Percentiles rank a stretch among this genome's conserved stretches.
Evolutionary conservation across 2,329 filamentous ascomycete genomes (phyloP).

Genomic region (Exophiala spinifera): DNA sequence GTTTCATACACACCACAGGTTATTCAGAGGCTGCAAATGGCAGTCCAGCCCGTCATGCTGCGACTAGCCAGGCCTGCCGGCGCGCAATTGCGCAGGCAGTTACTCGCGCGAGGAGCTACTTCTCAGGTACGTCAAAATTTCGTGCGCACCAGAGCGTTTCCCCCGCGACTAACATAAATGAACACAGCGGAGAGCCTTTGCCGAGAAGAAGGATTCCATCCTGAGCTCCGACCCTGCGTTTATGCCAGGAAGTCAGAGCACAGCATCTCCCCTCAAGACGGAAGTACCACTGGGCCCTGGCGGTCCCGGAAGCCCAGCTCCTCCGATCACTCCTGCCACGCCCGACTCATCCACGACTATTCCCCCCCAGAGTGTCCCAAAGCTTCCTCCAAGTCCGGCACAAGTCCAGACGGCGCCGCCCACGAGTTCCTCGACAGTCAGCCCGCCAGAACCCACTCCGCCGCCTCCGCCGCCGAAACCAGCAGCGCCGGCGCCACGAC

Average conservation of each 20-base stretch:
- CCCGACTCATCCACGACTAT: slow-evolving; percentile 47
- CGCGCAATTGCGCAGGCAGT: slow-evolving; percentile 22
- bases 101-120: slow-evolving; percentile 22
- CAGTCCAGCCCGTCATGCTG: slow-evolving; percentile 26
- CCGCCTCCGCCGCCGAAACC: slow-evolving; percentile 39
- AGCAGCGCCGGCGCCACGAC: slow-evolving; percentile 53
- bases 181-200: slow-evolving; percentile 24
- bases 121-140: slow-evolving; percentile 21
- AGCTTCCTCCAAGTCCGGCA: slow-evolving; percentile 39
- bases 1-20: neutral
- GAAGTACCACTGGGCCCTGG: slow-evolving; percentile 25
- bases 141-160: slow-evolving; percentile 1
- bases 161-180: slow-evolving; percentile 13
- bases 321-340: slow-evolving; percentile 31
- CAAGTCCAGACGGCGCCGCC: slow-evolving; percentile 39
- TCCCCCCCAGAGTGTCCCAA: slow-evolving; percentile 48
- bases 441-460: slow-evolving; percentile 29
- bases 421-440: slow-evolving; percentile 32
- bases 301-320: slow-evolving; percentile 23
- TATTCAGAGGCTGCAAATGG: slow-evolving; percentile 5
- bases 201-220: slow-evolving; percentile 24
- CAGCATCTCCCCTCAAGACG: slow-evolving; percentile 20
- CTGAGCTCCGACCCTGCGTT: slow-evolving; percentile 28
- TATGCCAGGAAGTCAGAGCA: slow-evolving; percentile 14
- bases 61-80: slow-evolving; percentile 27